Evolutionary conservation across 2,329 filamentous ascomycete species (phyloP).

Genomic region (Colletotrichum sojae): DNA sequence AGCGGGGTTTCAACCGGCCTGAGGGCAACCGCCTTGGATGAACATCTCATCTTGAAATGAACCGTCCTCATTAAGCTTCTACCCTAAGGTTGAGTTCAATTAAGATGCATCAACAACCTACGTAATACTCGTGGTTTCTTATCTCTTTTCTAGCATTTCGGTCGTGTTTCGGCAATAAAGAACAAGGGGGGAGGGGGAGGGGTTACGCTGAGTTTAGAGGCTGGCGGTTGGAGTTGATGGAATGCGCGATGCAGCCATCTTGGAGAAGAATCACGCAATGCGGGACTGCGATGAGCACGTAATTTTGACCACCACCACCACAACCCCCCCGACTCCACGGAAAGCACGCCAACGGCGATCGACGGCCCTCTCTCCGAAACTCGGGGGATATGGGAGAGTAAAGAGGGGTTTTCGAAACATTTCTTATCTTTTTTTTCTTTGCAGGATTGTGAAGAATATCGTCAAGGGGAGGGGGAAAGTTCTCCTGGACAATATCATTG

Average conservation of each 20-base stretch:
- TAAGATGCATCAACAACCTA: too few relatives aligned
- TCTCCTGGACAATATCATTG: not conserved
- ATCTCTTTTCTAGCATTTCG: too few relatives aligned
- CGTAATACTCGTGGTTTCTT: too few relatives aligned
- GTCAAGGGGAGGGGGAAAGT: not conserved
- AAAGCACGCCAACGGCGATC: slow-evolving; percentile 9
- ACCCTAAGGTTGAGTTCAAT: too few relatives aligned
- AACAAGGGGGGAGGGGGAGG: too few relatives aligned
- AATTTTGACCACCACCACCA: slow-evolving; percentile 12
- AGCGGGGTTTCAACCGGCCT: not conserved
- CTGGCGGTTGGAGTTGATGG: slow-evolving; percentile 3
- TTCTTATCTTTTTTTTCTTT: not conserved
- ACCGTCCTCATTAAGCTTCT: too few relatives aligned
- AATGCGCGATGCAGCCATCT: slow-evolving; percentile 40
- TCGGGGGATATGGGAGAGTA: slow-evolving; percentile 2
- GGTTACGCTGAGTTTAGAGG: too few relatives aligned
- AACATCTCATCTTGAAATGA: too few relatives aligned
- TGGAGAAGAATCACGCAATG: slow-evolving; percentile 41
- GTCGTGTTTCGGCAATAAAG: too few relatives aligned
- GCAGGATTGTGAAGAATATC: too few relatives aligned
- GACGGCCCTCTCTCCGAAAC: slow-evolving; percentile 17
- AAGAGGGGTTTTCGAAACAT: not conserved
- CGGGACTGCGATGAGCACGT: slow-evolving; percentile 40
- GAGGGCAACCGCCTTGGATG: too few relatives aligned
- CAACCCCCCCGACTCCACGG: slow-evolving; percentile 8